Base-by-base conservation (phyloP, 2,329 filamentous ascomycete species). In the Hirsutella minnesotensis region DNA sequence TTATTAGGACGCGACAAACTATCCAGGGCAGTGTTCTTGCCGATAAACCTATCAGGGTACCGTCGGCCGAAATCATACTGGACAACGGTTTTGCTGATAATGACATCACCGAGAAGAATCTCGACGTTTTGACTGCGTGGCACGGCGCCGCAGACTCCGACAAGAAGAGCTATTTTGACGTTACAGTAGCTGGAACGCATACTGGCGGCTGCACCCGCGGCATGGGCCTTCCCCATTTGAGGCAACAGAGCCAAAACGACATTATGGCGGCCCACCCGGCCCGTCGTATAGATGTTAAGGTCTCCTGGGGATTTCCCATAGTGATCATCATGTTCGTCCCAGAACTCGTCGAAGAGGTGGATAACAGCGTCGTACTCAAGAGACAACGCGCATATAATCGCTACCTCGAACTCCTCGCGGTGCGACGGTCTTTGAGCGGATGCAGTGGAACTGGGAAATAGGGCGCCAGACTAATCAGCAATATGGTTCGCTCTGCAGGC, bases 71-170 rank as follows among this genome's bases (percentile, higher is more conserved):
- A 48, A 18, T 60, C 54, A 19, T 60, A 56, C 44, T 58, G 51
- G 13, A 61, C 20, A 24, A 61, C 35, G 3, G 38, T 48, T 3
- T 50, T 52, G 41, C 58, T 58, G 27, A 62, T 47, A 8, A 64
- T 46, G 0, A 65, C 59, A 36, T 66, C 59, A 2, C 63, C 61
- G 0, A 65, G 46, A 0, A 60, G 22, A 0, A 54, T 41, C 27
- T 56, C 50, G 1, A 33, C 3, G 9, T 9, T 20, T 3, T 0
- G 24, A 38, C 0, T 29, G 21, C 1, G 64, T 63, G 5, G 37
- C 21, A 62, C 52, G 9, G 60, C 65, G 0, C 64, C 67, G 37
- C 65, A 69, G 3, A 69, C 54, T 0, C 66, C 67, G 3, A 62
- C 59, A 0, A 69, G 37, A 0, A 70, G 22, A 0, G 47, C 59